A percentile compares a stretch with the other conserved stretches of the same genome.
Evolutionary conservation across 352 stramenopile genomes (phyloP).

Genomic region (Sclerospora graminicola): DNA sequence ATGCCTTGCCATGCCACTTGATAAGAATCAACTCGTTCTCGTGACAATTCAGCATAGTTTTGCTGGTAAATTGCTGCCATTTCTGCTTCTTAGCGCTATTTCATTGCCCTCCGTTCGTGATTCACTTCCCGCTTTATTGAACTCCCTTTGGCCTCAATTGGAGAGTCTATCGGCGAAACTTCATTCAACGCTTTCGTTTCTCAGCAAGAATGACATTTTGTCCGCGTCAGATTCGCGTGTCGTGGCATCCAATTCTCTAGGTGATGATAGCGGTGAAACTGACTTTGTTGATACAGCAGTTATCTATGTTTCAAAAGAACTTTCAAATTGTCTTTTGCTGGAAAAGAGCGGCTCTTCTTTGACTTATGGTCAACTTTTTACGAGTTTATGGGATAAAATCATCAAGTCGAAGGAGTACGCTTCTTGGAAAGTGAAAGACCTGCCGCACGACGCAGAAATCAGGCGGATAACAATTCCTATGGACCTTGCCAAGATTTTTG

Average conservation of each 20-base stretch:
- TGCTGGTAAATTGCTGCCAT: slow-evolving; percentile 61
- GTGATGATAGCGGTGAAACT: neutral
- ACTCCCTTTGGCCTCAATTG: slow-evolving; percentile 36
- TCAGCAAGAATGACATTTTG: slow-evolving; percentile 7
- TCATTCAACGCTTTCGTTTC: slow-evolving; percentile 3
- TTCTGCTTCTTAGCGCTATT: slow-evolving; percentile 53
- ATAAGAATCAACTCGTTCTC: slow-evolving; percentile 14
- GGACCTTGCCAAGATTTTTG: slow-evolving; percentile 37
- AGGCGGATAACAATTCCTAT: slow-evolving; percentile 26
- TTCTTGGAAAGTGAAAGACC: slow-evolving; percentile 25
- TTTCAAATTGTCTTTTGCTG: slow-evolving; percentile 18
- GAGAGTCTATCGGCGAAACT: slow-evolving; percentile 26
- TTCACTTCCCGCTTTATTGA: slow-evolving; percentile 24
- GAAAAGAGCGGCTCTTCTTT: slow-evolving; percentile 1
- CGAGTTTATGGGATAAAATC: slow-evolving; percentile 33
- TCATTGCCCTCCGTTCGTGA: slow-evolving; percentile 54
- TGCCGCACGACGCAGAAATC: slow-evolving; percentile 16
- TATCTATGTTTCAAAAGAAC: slow-evolving; percentile 26
- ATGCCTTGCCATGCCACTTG: slow-evolving; percentile 6
- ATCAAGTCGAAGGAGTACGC: slow-evolving; percentile 13
- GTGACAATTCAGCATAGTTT: slow-evolving; percentile 48
- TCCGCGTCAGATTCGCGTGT: neutral
- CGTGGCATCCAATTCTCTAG: neutral
- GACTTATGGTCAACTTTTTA: slow-evolving; percentile 29
- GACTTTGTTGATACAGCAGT: slow-evolving; percentile 13